Base-by-base conservation (phyloP, 2,329 filamentous ascomycete genomes). In the Trichoderma endophyticum region DNA sequence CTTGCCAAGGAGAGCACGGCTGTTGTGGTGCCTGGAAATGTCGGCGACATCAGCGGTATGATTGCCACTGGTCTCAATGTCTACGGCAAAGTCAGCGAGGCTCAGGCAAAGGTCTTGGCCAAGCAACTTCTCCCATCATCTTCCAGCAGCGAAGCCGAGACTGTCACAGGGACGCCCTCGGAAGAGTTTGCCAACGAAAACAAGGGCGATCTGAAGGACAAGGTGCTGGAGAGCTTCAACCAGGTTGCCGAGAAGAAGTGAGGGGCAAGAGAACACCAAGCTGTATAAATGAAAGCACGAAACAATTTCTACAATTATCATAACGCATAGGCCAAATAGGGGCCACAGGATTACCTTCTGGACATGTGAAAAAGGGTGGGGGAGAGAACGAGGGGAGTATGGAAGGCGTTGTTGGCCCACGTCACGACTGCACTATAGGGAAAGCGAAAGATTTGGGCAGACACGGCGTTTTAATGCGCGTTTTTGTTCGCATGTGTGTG, bases 61-160 rank as follows among this genome's bases (percentile, higher is more conserved):
- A 98, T 99, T 81, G 95, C 96, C 51, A 97, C 93, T 21, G 96
- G 95, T 2, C 91, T 99, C 86, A 92, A 94, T 70, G 95, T 99
- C 21, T 99, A 97, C 81, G 94, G 95, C 72, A 98, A 97, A 81
- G 93, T 99, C 59, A 94, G 90, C 76, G 89, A 95, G 78, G 89
- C 91, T 1, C 94, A 97, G 82, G 89, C 90, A 30, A 91, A 89
- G 79, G 85, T 86, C 12, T 86, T 93, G 81, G 89, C 90, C 6
- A 86, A 86, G 75, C 85, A 86, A 77, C 72, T 83, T 2, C 78
- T 87, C 24, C 81, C 81, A 74, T 73, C 34, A 71, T 71, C 51
- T 73, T 76, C 56, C 63, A 39, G 15, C 24, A 73, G 71, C 74
- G 70, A 36, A 63, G 51, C 57, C 24, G 64, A 62, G 48, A 15